Base-by-base conservation (phyloP, 352 stramenopile species). In the Thalassiosira hispida region DNA sequence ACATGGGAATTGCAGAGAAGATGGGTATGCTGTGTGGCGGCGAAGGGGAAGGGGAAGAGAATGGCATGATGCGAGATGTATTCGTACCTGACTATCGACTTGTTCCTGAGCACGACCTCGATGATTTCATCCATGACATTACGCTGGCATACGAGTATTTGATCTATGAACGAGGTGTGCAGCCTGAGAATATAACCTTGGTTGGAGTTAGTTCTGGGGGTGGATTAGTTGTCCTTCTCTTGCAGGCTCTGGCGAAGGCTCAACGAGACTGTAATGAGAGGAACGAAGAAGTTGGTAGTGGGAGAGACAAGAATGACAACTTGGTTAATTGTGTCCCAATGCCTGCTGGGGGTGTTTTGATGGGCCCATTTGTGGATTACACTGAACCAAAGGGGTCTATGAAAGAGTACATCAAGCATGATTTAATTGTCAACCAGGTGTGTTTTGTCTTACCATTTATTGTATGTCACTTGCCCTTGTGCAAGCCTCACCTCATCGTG, bases 351-450 rank as follows among this genome's bases (percentile, higher is more conserved):
- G 83, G 70, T 16, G 83, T 92, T 0, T 49, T 92, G 1, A 77
- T 92, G 66, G 81, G 79, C 29, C 89, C 89, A 0, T 94, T 90
- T 82, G 81, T 91, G 8, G 84, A 94, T 77, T 92, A 91, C 64
- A 86, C 74, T 14, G 62, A 85, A 23, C 87, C 83, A 31, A 85
- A 80, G 20, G 82, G 82, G 23, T 85, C 82, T 1, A 87, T 94
- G 59, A 56, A 81, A 27, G 78, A 90, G 44, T 91, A 87, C 71
- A 79, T 82, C 3, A 79, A 78, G 46, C 85, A 91, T 81, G 89
- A 94, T 81, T 82, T 92, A 20, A 80, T 94, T 67, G 89, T 94
- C 14, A 92, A 86, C 59, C 77, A 90, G 42, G 59, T 79, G 69
- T 61, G 70, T 66, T 53, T 56, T 42, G 47, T 49, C 60, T 60